Conservation (phyloP, 139 green algal species). For the Asterochloris sp. region DNA sequence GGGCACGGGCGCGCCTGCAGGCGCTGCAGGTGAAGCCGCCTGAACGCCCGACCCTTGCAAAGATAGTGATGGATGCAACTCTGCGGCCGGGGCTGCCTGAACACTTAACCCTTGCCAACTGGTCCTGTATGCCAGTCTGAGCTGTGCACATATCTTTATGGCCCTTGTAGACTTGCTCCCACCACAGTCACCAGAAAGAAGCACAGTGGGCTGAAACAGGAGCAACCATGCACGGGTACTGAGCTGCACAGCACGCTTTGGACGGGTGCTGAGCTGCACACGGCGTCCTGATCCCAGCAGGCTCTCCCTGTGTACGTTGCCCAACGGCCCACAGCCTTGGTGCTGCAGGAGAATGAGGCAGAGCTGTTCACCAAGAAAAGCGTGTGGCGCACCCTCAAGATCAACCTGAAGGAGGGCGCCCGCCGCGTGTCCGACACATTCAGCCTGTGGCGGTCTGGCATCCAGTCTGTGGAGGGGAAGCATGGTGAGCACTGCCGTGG, state of each 20-base stretch:
- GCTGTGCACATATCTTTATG: too few species aligned
- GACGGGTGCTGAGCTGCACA: too few species aligned
- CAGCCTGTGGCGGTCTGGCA: slow-evolving; percentile 19
- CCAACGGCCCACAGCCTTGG: background rate
- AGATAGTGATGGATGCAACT: background rate
- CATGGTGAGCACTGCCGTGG: slow-evolving; percentile 11
- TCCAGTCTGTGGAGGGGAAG: slow-evolving; percentile 25
- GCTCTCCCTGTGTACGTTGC: too few species aligned
- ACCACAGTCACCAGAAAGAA: too few species aligned
- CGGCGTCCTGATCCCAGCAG: too few species aligned
- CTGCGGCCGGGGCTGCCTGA: too few species aligned
- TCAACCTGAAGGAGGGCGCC: background rate
- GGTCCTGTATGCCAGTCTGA: too few species aligned
- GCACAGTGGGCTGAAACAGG: too few species aligned
- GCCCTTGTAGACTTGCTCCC: too few species aligned
- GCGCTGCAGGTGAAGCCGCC: slow-evolving; percentile 9
- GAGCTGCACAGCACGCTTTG: too few species aligned
- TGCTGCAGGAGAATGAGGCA: slow-evolving; percentile 2
- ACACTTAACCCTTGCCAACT: too few species aligned
- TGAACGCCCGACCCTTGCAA: background rate
- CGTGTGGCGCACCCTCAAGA: slow-evolving; percentile 1
- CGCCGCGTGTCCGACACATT: background rate
- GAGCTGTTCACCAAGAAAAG: slow-evolving; percentile 19
- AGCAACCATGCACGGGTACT: too few species aligned
- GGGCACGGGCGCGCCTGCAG: slow-evolving; percentile 13